These are phyloP conservation scores for Corchorus capsularis DNA, from an alignment of 345 rosid genomes.

Conservation along the genomic window DNA sequence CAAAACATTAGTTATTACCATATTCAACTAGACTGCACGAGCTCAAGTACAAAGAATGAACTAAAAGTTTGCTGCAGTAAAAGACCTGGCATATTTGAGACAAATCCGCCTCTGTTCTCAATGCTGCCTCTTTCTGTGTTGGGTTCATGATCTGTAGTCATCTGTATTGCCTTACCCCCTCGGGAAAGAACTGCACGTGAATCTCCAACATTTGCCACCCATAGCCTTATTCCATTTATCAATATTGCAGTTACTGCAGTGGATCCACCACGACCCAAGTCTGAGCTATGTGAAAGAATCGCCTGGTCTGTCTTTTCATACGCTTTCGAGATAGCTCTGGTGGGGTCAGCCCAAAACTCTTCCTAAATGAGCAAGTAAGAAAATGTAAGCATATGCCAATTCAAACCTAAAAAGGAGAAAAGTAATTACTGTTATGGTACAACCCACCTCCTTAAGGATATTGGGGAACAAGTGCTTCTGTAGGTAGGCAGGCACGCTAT, in stretches of 20 bases:
- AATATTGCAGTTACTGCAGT: conserved; percentile 79
- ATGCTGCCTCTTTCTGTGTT: conserved; percentile 62
- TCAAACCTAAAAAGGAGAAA: neutral
- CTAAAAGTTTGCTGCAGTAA: neutral
- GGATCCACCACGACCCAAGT: conserved; percentile 75
- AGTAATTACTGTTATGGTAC: neutral
- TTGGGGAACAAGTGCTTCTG: conserved; percentile 69
- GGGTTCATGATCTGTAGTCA: conserved; percentile 74
- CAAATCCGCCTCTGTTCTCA: conserved; percentile 76
- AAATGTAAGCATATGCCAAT: conserved; percentile 20
- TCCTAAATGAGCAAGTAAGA: conserved; percentile 38
- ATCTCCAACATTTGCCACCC: conserved; percentile 74
- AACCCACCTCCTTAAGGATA: conserved; percentile 64
- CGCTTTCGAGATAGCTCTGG: conserved; percentile 59
- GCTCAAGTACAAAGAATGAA: neutral
- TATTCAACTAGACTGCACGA: neutral
- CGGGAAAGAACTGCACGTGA: conserved; percentile 68
- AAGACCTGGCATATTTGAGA: conserved; percentile 75
- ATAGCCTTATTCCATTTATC: conserved; percentile 51
- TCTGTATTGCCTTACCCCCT: conserved; percentile 53
- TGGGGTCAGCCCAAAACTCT: conserved; percentile 66
- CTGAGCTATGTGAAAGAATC: conserved; percentile 55
- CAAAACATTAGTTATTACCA: conserved; percentile 9
- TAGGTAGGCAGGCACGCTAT: conserved; percentile 59
- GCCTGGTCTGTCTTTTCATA: conserved; percentile 70